These are phyloP conservation scores for Amoeboradix gromovi DNA, from an alignment of 371 early-diverging fungal genomes.

Conservation along the genomic window DNA sequence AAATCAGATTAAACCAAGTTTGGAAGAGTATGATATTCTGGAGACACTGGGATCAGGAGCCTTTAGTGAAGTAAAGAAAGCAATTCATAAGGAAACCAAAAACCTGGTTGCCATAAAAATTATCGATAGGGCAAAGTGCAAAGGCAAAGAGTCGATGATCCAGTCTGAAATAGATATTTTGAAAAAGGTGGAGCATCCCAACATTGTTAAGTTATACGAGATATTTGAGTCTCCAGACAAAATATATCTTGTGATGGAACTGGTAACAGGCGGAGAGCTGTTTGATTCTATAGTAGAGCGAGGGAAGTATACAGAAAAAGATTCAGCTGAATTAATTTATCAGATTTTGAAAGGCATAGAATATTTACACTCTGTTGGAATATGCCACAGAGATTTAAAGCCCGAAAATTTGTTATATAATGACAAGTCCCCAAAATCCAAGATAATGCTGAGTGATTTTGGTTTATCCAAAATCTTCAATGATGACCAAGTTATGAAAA, in stretches of 20 bases:
- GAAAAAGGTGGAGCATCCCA: constrained; percentile 43
- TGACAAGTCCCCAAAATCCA: constrained; percentile 17
- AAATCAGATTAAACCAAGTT: background rate
- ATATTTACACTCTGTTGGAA: constrained; percentile 39
- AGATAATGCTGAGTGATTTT: constrained; percentile 72
- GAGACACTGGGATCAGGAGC: constrained; percentile 17
- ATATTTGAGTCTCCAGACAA: constrained; percentile 46
- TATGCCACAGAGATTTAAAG: constrained; percentile 48
- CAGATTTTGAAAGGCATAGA: constrained; percentile 28
- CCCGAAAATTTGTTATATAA: constrained; percentile 51
- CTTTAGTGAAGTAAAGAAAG: constrained; percentile 43
- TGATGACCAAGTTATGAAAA: constrained; percentile 28
- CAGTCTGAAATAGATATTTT: constrained; percentile 46
- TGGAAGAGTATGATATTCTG: background rate
- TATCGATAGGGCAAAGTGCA: constrained; percentile 31
- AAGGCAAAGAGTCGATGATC: constrained; percentile 43
- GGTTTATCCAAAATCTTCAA: constrained; percentile 62
- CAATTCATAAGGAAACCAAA: constrained; percentile 18
- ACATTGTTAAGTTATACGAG: constrained; percentile 51
- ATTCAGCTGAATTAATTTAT: constrained; percentile 42
- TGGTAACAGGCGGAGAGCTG: constrained; percentile 71
- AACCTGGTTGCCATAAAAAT: constrained; percentile 44
- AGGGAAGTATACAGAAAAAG: constrained; percentile 35
- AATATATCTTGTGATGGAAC: constrained; percentile 63
- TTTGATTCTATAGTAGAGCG: constrained; percentile 54